Evolutionary conservation across 306 rosid species (phyloP).

Genomic region (Lathyrus aphaca): DNA sequence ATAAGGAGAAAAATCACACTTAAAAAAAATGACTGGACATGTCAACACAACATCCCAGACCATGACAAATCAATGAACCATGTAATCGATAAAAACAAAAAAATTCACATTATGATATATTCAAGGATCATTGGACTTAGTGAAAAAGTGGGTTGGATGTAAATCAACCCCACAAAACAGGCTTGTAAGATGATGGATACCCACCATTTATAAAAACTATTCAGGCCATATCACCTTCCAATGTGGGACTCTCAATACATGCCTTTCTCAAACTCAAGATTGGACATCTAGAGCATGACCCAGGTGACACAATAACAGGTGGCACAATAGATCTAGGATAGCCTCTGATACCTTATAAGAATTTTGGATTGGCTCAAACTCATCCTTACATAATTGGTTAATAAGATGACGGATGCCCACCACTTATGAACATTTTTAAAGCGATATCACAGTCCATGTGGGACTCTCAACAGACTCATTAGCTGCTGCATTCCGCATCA

Average conservation of each 20-base stretch:
- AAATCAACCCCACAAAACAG: neutral
- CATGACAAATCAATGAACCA: slow-evolving; percentile 7
- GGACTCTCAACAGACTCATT: neutral
- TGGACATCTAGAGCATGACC: slow-evolving; percentile 13
- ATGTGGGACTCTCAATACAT: neutral
- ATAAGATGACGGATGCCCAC: slow-evolving; percentile 1
- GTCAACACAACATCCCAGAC: slow-evolving; percentile 2
- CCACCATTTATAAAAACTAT: neutral
- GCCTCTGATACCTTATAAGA: neutral
- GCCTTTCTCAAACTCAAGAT: slow-evolving; percentile 1
- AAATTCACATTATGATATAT: neutral
- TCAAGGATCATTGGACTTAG: neutral
- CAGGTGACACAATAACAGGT: neutral
- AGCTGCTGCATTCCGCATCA: neutral
- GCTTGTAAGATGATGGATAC: neutral
- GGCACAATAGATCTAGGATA: neutral
- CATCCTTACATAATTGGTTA: neutral
- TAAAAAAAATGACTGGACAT: slow-evolving; percentile 29
- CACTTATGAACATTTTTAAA: slow-evolving; percentile 5
- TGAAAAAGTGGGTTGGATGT: neutral
- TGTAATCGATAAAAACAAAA: neutral
- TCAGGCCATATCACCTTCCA: slow-evolving; percentile 7
- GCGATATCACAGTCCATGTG: neutral
- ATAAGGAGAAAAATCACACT: slow-evolving; percentile 17
- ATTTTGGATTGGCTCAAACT: slow-evolving; percentile 1